These are phyloP conservation scores for Trichoderma lentiforme DNA, from an alignment of 2,329 filamentous ascomycete genomes.

Conservation along the genomic window DNA sequence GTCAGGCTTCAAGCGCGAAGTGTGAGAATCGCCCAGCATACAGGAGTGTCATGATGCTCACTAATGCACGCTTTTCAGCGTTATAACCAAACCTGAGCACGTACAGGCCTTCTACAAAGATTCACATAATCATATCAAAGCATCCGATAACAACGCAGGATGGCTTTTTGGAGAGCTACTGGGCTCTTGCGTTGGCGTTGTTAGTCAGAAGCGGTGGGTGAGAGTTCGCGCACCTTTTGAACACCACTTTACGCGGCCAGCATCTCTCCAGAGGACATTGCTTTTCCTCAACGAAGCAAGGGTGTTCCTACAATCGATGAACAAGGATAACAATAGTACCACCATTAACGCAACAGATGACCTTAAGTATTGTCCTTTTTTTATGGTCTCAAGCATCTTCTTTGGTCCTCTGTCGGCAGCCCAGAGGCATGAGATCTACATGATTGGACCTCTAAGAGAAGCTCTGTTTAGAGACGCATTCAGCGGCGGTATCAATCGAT, in stretches of 20 bases:
- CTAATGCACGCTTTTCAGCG: neutral
- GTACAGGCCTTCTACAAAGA: conserved; percentile 15
- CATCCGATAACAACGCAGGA: conserved; percentile 9
- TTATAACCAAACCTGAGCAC: conserved; percentile 12
- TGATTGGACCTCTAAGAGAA: neutral
- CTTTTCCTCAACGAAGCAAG: neutral
- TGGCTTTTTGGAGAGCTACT: conserved; percentile 15
- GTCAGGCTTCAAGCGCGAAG: conserved; percentile 14
- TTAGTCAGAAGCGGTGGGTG: conserved; percentile 9
- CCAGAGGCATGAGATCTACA: neutral
- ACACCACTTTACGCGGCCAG: conserved; percentile 8
- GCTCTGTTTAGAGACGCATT: neutral
- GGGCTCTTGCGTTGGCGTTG: conserved; percentile 15
- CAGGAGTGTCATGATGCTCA: neutral
- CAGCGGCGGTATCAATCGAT: conserved; percentile 3
- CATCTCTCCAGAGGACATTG: neutral
- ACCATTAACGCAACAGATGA: neutral
- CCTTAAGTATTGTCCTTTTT: conserved; percentile 12
- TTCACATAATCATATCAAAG: conserved; percentile 16
- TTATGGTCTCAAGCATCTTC: conserved; percentile 15
- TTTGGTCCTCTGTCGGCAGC: neutral
- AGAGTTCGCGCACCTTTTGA: conserved; percentile 13
- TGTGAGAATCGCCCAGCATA: conserved; percentile 6
- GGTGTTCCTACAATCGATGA: neutral
- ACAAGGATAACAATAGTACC: neutral